Evolutionary conservation across 345 rosid genomes (phyloP).

Genomic region (Gossypium arboreum): DNA sequence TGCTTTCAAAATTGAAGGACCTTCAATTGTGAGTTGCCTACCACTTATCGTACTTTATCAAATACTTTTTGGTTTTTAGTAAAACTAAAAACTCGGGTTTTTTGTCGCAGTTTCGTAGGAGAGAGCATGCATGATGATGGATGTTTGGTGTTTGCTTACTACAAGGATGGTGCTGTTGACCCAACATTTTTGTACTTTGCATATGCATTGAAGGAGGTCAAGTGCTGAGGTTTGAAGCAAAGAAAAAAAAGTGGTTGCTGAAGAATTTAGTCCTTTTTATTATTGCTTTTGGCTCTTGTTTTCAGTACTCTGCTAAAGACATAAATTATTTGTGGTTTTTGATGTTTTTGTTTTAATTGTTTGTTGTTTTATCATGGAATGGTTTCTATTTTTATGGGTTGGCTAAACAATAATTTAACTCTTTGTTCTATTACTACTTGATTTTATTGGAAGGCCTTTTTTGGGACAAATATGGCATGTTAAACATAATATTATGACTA

Average conservation of each 20-base stretch:
- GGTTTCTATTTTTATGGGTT: neutral
- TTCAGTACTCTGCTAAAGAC: slow-evolving; percentile 4
- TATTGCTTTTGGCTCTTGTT: neutral
- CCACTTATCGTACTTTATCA: neutral
- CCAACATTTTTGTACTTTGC: slow-evolving; percentile 94
- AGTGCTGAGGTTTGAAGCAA: slow-evolving; percentile 41
- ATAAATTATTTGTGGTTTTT: neutral
- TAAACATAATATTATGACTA: neutral
- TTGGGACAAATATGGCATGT: neutral
- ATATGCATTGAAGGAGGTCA: slow-evolving; percentile 83
- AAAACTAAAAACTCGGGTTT: neutral
- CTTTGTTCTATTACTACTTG: neutral
- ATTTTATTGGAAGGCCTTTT: neutral
- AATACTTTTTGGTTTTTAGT: neutral
- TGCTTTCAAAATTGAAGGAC: slow-evolving; percentile 76
- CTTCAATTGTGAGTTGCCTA: slow-evolving; percentile 72
- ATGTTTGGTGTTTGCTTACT: slow-evolving; percentile 79
- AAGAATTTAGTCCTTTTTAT: slow-evolving; percentile 21
- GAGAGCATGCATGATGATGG: slow-evolving; percentile 88
- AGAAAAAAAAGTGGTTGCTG: slow-evolving; percentile 7
- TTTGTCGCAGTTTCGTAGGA: slow-evolving; percentile 71
- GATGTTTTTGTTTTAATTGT: neutral
- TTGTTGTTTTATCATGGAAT: neutral
- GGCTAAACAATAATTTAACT: neutral
- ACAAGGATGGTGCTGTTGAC: slow-evolving; percentile 88